Evolutionary conservation across 2,329 filamentous ascomycete genomes (phyloP), one percentile per base, ranked within the genome.

Genomic region (Aureobasidium sp.): DNA sequence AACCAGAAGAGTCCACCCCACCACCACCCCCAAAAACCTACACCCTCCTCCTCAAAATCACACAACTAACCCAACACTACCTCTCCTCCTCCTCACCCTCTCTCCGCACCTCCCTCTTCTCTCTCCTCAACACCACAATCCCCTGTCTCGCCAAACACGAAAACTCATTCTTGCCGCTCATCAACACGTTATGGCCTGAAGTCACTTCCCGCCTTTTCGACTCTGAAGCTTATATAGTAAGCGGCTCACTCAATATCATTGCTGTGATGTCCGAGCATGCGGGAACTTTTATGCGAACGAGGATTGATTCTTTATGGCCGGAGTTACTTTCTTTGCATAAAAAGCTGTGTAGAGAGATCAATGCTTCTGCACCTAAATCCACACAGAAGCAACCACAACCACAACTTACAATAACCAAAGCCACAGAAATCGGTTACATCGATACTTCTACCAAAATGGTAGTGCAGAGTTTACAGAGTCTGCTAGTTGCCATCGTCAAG

Each of bases 121-220:
- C 85, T 16, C 84, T 97, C 6, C 82, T 97, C 13, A 78, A 82
- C 30, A 90, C 86, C 0, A 87, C 91, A 3, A 83, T 88, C 5
- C 83, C 87, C 0, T 81, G 89, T 0, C 82, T 99, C 3, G 83
- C 88, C 0, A 80, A 79, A 3, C 86, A 97, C 66, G 89, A 96
- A 70, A 86, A 92, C 64, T 84, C 86, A 0, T 97, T 96, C 71
- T 76, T 99, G 1, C 94, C 94, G 0, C 81, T 97, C 0, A 86
- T 97, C 67, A 94, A 97, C 73, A 87, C 88, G 3, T 79, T 97
- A 8, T 99, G 93, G 93, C 91, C 92, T 0, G 87, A 95, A 7
- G 77, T 96, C 5, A 77, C 87, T 1, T 79, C 81, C n/a, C 81
- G 86, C 29, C 77, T 91, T 5, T 83, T 85, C 66, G 89, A 91